Base-by-base conservation (phyloP, 192 early-diverging fungal genomes). In the Backusella tuberculispora region DNA sequence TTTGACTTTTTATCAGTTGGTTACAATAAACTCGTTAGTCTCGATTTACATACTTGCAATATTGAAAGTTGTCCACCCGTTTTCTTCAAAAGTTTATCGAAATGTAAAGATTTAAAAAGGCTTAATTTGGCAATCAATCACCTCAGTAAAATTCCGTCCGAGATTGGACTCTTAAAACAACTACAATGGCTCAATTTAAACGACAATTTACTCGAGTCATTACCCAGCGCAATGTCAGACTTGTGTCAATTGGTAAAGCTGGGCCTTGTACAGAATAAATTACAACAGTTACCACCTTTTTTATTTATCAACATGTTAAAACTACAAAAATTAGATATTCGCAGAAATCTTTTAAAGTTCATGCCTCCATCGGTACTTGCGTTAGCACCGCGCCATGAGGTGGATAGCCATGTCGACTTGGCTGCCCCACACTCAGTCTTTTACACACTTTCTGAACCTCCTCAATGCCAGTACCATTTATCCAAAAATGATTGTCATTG, bases 171-270 rank as follows among this genome's bases (percentile, higher is more conserved):
- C 13, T 42, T 82, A 6, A 66, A 29, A n/a, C 65, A 74, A 7
- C 40, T 86, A 0, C 84, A 86, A 43, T 86, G 83, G 85, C 71
- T 86, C 7, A 86, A 85, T 37, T 26, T 86, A 3, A 86, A 86
- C 29, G 85, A 86, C 71, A 86, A 86, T 73, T 71, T 76, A 26
- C 43, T 86, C 19, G 47, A 46, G 8, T 64, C 63, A 0, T 46
- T 86, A 5, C 85, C 85, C 0, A 38, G 48, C 5, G 75, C 73
- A 4, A 76, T 86, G 65, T 75, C 72, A 12, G 68, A 80, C 12
- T 78, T 86, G 47, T 73, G 44, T 37, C 75, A 83, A 17, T 68
- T 86, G 2, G 80, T 85, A 44, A 84, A 86, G 43, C 76, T 86
- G 63, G 83, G 83, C 5, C 76, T 86, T 64, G 85, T 85, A 10